Conservation (phyloP, 2,329 filamentous ascomycete species). For the Magnaporthiopsis rhizophila region DNA sequence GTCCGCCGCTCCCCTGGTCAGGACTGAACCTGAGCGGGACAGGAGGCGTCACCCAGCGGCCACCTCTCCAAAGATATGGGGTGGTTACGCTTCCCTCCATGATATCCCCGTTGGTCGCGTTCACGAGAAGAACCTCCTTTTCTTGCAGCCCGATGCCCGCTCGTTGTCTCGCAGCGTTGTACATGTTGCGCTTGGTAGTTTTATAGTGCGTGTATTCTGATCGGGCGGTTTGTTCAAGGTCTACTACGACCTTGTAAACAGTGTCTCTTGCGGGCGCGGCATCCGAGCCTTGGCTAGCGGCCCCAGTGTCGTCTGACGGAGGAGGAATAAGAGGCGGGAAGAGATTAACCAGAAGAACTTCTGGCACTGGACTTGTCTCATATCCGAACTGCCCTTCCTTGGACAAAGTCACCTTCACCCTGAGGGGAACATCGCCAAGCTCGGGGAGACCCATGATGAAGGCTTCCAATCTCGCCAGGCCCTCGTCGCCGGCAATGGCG, state of each 20-base stretch:
- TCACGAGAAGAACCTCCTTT: constrained; percentile 71
- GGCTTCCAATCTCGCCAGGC: constrained; percentile 33
- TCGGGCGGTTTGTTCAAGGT: constrained; percentile 29
- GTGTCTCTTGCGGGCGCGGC: constrained; percentile 10
- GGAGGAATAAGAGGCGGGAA: constrained; percentile 49
- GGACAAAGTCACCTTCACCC: constrained; percentile 49
- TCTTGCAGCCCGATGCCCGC: constrained; percentile 44
- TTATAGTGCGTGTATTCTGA: constrained; percentile 77
- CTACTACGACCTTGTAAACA: constrained; percentile 36
- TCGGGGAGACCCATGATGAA: constrained; percentile 23
- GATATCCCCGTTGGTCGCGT: constrained; percentile 48
- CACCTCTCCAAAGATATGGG: constrained; percentile 68
- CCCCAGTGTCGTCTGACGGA: constrained; percentile 24
- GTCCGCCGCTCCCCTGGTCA: constrained; percentile 58
- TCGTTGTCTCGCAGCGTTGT: constrained; percentile 60
- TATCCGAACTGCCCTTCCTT: constrained; percentile 38
- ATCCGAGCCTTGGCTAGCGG: constrained; percentile 8
- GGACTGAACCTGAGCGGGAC: constrained; percentile 34
- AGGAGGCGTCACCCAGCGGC: constrained; percentile 73
- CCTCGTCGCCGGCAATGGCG: constrained; percentile 35
- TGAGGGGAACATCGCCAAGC: constrained; percentile 27
- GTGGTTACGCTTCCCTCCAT: constrained; percentile 85
- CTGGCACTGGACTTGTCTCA: constrained; percentile 27
- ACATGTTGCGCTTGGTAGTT: constrained; percentile 66
- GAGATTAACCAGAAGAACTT: constrained; percentile 40